Evolutionary conservation across 768 basidiomycete genomes (phyloP).

Genomic region (Lanmaoa rubissima): DNA sequence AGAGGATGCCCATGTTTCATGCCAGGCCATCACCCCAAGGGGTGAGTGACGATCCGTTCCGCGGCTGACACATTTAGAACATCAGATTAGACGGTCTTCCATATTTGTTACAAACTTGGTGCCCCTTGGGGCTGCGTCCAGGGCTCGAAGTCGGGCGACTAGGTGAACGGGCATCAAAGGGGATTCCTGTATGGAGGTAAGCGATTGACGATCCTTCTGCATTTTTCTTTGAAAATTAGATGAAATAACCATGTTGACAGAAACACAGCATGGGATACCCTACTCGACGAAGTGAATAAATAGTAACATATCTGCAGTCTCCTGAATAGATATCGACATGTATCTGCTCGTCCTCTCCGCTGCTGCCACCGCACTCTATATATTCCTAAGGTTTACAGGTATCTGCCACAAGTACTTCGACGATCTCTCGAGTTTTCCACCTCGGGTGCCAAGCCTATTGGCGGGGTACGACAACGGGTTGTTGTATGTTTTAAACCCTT

Average conservation of each 20-base stretch:
- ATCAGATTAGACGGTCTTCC: neutral
- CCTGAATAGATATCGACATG: neutral
- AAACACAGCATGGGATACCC: neutral
- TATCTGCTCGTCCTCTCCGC: neutral
- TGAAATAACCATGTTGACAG: neutral
- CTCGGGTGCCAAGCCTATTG: conserved; percentile 10
- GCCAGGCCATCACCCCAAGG: neutral
- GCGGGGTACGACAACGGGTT: conserved; percentile 19
- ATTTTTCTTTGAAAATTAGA: neutral
- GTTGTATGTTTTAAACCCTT: conserved; percentile 12
- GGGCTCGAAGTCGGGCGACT: too few species aligned
- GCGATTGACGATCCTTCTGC: too few species aligned
- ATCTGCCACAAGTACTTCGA: neutral
- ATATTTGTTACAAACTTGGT: neutral
- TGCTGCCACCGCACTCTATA: neutral
- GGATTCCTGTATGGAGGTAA: too few species aligned
- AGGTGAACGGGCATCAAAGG: neutral
- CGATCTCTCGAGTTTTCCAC: neutral
- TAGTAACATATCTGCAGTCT: neutral
- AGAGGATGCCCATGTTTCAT: neutral
- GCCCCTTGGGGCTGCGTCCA: neutral
- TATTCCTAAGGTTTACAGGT: neutral
- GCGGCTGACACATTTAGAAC: too few species aligned
- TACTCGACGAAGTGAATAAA: conserved; percentile 10
- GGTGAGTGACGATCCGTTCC: neutral